A percentile compares a stretch with the other conserved stretches of the same genome.
These are phyloP conservation scores for Papilionanthe hybrid DNA, from an alignment of 116 monocot species.

Conservation along the genomic window DNA sequence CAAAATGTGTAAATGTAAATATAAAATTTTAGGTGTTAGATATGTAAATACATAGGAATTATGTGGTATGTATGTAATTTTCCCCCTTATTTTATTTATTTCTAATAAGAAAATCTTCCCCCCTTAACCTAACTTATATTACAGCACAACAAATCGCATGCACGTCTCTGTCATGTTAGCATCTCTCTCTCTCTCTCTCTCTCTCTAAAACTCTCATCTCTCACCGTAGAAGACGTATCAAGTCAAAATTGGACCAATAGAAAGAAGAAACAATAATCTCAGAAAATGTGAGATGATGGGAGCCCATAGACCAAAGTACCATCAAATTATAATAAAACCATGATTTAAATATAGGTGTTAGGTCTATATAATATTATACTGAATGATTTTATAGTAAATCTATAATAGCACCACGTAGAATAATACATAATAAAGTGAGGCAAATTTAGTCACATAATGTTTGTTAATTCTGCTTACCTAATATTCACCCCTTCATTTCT, in stretches of 20 bases:
- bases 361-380: neutral
- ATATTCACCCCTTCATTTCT: too few species aligned
- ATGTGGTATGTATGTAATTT: too few species aligned
- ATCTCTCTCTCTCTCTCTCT: neutral
- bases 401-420: neutral
- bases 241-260: neutral
- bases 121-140: neutral
- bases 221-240: neutral
- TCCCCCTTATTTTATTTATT: neutral
- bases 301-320: neutral
- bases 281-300: neutral
- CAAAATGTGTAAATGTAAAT: too few species aligned
- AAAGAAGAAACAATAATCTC: neutral
- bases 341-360: neutral
- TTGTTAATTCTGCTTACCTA: too few species aligned
- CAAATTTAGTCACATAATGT: neutral
- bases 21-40: too few species aligned
- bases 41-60: too few species aligned
- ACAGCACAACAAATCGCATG: slow-evolving; percentile 12
- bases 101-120: neutral
- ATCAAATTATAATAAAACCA: neutral
- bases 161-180: slow-evolving; percentile 15
- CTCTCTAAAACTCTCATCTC: neutral
- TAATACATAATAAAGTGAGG: neutral
- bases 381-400: neutral